phyloP scores from a whole-genome alignment of 2,329 filamentous ascomycete genomes.

The Arthrobotrys entomopaga region DNA sequence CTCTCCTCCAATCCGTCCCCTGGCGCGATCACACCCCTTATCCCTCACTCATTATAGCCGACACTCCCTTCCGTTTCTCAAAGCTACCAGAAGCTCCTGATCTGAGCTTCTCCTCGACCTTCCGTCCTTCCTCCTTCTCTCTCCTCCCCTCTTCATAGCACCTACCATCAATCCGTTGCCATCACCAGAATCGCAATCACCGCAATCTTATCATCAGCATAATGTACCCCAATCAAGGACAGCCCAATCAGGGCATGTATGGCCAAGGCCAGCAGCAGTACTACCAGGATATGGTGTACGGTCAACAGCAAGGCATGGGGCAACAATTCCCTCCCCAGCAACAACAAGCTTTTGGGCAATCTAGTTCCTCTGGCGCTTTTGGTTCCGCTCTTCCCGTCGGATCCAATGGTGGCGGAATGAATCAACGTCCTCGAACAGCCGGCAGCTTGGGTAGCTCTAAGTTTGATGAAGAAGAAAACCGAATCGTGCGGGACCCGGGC shows the following conservation, averaged over 20 bases:
- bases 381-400: constrained; percentile 74
- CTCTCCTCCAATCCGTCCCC: constrained; percentile 17
- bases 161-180: not conserved
- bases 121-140: constrained; percentile 27
- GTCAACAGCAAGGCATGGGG: constrained; percentile 64
- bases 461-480: constrained; percentile 81
- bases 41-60: constrained; percentile 55
- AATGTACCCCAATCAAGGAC: constrained; percentile 45
- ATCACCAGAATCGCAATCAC: too few species aligned
- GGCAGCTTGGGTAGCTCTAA: constrained; percentile 86
- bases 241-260: constrained; percentile 53
- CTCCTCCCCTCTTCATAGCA: not conserved
- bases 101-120: constrained; percentile 29
- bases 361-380: constrained; percentile 70
- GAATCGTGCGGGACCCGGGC: constrained; percentile 76
- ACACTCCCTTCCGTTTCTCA: constrained; percentile 54
- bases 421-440: constrained; percentile 85
- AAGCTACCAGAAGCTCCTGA: constrained; percentile 59
- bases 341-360: constrained; percentile 94
- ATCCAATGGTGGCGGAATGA: constrained; percentile 59
- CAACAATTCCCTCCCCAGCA: constrained; percentile 87
- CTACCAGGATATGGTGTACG: constrained; percentile 60
- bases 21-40: constrained; percentile 54
- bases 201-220: too few species aligned
- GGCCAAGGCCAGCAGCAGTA: constrained; percentile 61